Percentiles rank a stretch among this genome's conserved stretches.
Conservation (phyloP, 441 rosid genomes). For the Isatis lusitanica region DNA sequence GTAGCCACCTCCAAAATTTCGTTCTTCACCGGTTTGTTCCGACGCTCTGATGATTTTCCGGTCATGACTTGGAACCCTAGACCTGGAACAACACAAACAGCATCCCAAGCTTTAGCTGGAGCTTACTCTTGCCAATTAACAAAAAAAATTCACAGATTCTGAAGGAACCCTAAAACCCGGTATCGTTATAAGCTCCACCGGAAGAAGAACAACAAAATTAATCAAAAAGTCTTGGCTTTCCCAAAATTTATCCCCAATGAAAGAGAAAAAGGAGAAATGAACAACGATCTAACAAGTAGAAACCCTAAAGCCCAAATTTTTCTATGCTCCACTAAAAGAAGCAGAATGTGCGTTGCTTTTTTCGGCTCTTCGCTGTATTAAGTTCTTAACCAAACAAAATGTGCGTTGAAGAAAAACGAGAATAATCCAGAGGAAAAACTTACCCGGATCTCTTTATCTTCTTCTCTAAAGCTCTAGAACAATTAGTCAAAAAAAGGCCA, state of each 20-base stretch:
- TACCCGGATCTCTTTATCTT: background rate
- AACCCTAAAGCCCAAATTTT: background rate
- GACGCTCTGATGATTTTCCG: conserved; percentile 11
- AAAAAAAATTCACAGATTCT: background rate
- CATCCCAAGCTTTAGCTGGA: background rate
- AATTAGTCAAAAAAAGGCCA: background rate
- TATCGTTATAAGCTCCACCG: background rate
- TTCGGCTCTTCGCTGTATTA: background rate
- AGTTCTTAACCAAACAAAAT: background rate
- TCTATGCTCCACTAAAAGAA: background rate
- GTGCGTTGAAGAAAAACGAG: no score
- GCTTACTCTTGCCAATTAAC: background rate
- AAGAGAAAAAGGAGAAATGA: background rate
- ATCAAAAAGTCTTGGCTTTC: background rate
- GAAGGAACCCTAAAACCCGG: background rate
- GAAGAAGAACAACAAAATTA: background rate
- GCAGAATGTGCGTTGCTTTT: background rate
- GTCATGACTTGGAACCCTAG: conserved; percentile 11
- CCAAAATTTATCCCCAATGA: background rate
- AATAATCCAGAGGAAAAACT: background rate
- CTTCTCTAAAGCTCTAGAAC: background rate
- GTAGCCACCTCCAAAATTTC: background rate
- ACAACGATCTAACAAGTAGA: background rate
- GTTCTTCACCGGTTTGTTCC: background rate
- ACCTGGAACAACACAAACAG: conserved; percentile 19